These are phyloP conservation scores for Tetradesmus obliquus DNA, from an alignment of 139 green algal genomes.

Conservation along the genomic window DNA sequence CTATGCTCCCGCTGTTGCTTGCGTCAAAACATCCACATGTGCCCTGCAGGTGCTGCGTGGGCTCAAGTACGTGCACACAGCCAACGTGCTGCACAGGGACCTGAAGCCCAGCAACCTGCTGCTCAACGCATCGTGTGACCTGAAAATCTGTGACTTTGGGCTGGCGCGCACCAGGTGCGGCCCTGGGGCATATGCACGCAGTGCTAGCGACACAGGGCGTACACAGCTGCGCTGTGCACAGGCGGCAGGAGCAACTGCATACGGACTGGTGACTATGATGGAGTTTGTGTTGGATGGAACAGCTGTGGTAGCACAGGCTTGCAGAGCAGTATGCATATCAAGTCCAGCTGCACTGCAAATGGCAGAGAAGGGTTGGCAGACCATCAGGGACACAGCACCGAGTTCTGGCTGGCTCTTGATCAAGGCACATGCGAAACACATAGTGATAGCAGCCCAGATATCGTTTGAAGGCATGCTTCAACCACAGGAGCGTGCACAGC, in stretches of 20 bases:
- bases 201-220: background rate
- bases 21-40: background rate
- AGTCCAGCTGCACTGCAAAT: no score
- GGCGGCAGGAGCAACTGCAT: background rate
- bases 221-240: background rate
- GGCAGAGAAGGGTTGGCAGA: no score
- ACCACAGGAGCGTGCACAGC: no score
- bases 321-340: no score
- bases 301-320: no score
- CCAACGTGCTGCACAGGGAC: conserved; percentile 95
- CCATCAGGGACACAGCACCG: no score
- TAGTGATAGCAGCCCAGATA: no score
- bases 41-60: conserved; percentile 82
- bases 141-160: conserved; percentile 99
- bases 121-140: conserved; percentile 96
- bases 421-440: no score
- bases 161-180: conserved; percentile 86
- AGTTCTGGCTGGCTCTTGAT: no score
- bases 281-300: no score
- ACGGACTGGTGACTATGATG: no score
- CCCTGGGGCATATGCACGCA: background rate
- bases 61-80: conserved; percentile 95
- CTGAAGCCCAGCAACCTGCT: conserved; percentile 98
- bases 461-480: no score
- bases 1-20: background rate